A percentile compares a stretch with the other conserved stretches of the same genome.
These are phyloP conservation scores for Ceratobasidium sp. DNA, from an alignment of 1,284 basidiomycete genomes.

Conservation along the genomic window DNA sequence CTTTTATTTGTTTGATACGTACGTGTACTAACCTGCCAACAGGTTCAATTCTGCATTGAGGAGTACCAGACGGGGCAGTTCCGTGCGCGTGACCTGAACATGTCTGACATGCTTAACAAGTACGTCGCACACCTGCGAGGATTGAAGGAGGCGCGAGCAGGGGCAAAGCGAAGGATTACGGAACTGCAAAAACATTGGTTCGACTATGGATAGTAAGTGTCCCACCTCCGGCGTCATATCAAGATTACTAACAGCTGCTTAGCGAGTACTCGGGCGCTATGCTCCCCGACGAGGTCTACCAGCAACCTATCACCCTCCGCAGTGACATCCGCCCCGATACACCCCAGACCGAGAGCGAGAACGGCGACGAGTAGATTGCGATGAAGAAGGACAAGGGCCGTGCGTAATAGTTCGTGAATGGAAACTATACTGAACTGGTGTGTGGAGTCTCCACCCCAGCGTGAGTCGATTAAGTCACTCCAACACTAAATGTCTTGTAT, in stretches of 20 bases:
- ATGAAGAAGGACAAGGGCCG: no score
- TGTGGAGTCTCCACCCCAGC: no score
- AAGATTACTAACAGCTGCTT: not conserved
- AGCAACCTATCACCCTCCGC: not conserved
- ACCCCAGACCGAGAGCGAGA: not conserved
- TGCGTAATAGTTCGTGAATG: no score
- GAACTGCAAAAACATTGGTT: conserved; percentile 4
- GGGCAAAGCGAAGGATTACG: not conserved
- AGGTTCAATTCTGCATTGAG: not conserved
- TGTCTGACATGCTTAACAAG: conserved; percentile 5
- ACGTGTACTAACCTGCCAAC: not conserved
- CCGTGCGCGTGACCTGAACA: conserved; percentile 11
- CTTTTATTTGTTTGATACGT: not conserved
- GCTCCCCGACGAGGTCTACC: not conserved
- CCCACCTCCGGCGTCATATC: not conserved
- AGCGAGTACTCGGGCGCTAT: not conserved
- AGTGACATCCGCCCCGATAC: not conserved
- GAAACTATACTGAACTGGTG: no score
- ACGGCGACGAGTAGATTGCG: not conserved
- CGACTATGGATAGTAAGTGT: conserved; percentile 1
- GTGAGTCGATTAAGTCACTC: no score
- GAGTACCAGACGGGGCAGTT: not conserved
- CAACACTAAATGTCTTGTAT: no score
- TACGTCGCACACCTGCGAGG: conserved; percentile 11
- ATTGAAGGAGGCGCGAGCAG: conserved; percentile 1